Conservation (phyloP, 257 asterid genomes). For the Lycium barbarum region DNA sequence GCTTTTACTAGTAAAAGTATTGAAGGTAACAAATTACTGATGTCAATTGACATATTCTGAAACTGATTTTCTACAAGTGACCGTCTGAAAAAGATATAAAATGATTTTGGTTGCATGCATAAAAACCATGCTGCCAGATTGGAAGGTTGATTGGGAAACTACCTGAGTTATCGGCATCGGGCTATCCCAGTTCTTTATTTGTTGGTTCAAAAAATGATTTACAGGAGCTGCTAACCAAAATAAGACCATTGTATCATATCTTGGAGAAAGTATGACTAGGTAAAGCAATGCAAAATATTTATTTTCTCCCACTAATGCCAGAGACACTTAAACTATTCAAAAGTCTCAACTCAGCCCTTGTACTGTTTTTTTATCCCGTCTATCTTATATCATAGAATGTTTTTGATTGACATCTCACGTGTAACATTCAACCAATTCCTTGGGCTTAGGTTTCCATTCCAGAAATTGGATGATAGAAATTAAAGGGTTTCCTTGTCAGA, state of each 20-base stretch:
- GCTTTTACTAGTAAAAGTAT: not conserved
- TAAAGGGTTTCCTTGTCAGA: not conserved
- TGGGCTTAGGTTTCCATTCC: not conserved
- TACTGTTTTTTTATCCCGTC: not conserved
- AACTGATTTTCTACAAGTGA: not conserved
- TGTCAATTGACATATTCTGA: not conserved
- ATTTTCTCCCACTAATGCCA: not conserved
- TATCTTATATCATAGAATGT: not conserved
- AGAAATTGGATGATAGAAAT: not conserved
- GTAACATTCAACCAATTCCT: not conserved
- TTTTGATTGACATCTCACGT: not conserved
- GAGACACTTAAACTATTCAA: not conserved
- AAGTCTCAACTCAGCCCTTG: not conserved
- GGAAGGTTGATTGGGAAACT: not conserved
- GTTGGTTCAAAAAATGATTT: not conserved
- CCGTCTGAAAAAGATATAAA: slow-evolving; percentile 1
- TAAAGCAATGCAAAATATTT: not conserved
- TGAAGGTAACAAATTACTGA: not conserved
- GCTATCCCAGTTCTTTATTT: not conserved
- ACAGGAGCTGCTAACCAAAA: not conserved
- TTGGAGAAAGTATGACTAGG: not conserved
- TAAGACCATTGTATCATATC: not conserved
- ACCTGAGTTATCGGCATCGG: not conserved
- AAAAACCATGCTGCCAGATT: not conserved
- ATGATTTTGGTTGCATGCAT: not conserved